Evolutionary conservation across 345 rosid genomes (phyloP).

Genomic region (Euphorbia tirucalli): DNA sequence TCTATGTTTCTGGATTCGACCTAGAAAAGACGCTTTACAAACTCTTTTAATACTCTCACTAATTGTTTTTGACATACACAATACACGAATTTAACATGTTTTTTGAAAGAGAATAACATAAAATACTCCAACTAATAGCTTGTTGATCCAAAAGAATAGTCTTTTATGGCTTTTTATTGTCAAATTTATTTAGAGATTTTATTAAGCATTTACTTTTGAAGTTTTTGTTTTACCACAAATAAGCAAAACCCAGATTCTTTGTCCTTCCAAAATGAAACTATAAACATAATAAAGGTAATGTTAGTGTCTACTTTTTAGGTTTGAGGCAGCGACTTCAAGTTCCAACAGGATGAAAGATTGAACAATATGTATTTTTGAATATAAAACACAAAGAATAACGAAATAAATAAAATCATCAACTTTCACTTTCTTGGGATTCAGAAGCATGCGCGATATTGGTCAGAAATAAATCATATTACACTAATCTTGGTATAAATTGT

Average conservation of each 20-base stretch:
- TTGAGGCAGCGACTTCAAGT: slow-evolving; percentile 26
- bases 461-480: slow-evolving; percentile 12
- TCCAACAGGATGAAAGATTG: slow-evolving; percentile 26
- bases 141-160: too few relatives aligned
- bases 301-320: too few relatives aligned
- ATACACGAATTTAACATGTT: too few relatives aligned
- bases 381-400: not conserved
- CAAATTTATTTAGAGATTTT: too few relatives aligned
- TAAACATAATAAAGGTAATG: not conserved
- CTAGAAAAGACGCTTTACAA: too few relatives aligned
- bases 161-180: too few relatives aligned
- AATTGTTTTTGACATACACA: too few relatives aligned
- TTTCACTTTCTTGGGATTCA: slow-evolving; percentile 58
- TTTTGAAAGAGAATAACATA: too few relatives aligned
- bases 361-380: not conserved
- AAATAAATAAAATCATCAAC: slow-evolving; percentile 7
- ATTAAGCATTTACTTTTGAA: too few relatives aligned
- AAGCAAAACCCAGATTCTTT: not conserved
- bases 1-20: too few relatives aligned
- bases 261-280: not conserved
- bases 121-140: too few relatives aligned
- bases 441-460: slow-evolving; percentile 48
- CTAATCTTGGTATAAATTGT: slow-evolving; percentile 20
- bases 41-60: too few relatives aligned
- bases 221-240: slow-evolving; percentile 7